Percentiles rank a stretch among this genome's conserved stretches.
Evolutionary conservation across 2,329 filamentous ascomycete species (phyloP).

Genomic region (Fusarium penzigii): DNA sequence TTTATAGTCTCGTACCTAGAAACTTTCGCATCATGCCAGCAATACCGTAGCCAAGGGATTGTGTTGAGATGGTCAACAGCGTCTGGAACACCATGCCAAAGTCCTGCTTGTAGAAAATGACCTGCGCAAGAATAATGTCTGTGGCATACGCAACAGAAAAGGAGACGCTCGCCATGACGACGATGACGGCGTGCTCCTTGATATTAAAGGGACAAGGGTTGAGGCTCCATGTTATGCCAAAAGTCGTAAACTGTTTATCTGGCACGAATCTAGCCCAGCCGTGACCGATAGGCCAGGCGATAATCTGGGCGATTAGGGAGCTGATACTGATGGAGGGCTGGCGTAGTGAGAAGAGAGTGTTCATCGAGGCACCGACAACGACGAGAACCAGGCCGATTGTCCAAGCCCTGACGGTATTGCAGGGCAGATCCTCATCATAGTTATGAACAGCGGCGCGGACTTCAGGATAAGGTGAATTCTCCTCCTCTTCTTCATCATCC

Average conservation of each 20-base stretch:
- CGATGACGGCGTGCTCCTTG: conserved; percentile 69
- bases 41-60: conserved; percentile 69
- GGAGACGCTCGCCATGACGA: conserved; percentile 71
- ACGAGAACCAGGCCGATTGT: conserved; percentile 60
- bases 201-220: conserved; percentile 71
- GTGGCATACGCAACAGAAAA: conserved; percentile 72
- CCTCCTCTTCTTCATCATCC: conserved; percentile 39
- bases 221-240: conserved; percentile 57
- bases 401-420: conserved; percentile 68
- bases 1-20: conserved; percentile 45
- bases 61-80: conserved; percentile 66
- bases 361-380: conserved; percentile 59
- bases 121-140: conserved; percentile 71
- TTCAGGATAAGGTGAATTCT: conserved; percentile 64
- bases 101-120: conserved; percentile 70
- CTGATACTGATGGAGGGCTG: conserved; percentile 62
- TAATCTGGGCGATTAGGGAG: conserved; percentile 62
- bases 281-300: conserved; percentile 64
- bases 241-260: conserved; percentile 47
- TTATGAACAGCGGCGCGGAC: conserved; percentile 65
- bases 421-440: conserved; percentile 65
- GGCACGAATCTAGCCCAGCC: conserved; percentile 61
- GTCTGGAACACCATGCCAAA: conserved; percentile 69
- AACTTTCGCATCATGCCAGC: conserved; percentile 68
- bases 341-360: conserved; percentile 65